Percentiles rank a stretch among this genome's conserved stretches.
Conservation (phyloP, 768 basidiomycete species). For the Astraeus odoratus region DNA sequence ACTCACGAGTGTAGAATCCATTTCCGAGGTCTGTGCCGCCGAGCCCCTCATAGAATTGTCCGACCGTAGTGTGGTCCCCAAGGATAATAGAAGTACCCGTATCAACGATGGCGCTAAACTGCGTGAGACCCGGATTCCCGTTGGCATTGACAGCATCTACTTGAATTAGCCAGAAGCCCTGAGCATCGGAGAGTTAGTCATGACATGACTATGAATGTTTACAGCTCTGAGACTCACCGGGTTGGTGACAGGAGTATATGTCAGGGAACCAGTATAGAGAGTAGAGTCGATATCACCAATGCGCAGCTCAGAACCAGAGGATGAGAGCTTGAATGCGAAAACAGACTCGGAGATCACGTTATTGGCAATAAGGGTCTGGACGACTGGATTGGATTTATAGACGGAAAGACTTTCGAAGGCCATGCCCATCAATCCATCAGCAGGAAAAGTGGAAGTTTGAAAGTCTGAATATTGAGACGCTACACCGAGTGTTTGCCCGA, state of each 20-base stretch:
- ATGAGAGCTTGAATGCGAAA: conserved; percentile 36
- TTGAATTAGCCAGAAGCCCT: conserved; percentile 21
- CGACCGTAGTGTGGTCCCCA: conserved; percentile 32
- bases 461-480: conserved; percentile 16
- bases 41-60: conserved; percentile 24
- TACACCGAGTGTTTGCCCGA: conserved; percentile 17
- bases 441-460: conserved; percentile 6
- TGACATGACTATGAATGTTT: background rate
- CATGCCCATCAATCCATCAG: conserved; percentile 37
- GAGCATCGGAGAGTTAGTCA: background rate
- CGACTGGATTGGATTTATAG: conserved; percentile 30
- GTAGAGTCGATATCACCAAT: conserved; percentile 36
- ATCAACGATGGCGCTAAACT: conserved; percentile 34
- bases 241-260: conserved; percentile 27
- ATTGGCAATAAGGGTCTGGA: conserved; percentile 38
- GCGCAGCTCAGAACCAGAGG: conserved; percentile 28
- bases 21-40: conserved; percentile 23
- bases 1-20: conserved; percentile 32
- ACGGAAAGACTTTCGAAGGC: conserved; percentile 33
- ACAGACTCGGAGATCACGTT: conserved; percentile 24
- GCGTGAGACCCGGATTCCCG: conserved; percentile 5
- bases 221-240: conserved; percentile 16
- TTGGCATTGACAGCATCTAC: conserved; percentile 18
- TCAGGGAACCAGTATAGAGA: conserved; percentile 34
- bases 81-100: conserved; percentile 42